Evolutionary conservation across 2,329 filamentous ascomycete species (phyloP), one percentile per base, ranked within the genome.

Genomic region (Ophiostoma sp.): DNA sequence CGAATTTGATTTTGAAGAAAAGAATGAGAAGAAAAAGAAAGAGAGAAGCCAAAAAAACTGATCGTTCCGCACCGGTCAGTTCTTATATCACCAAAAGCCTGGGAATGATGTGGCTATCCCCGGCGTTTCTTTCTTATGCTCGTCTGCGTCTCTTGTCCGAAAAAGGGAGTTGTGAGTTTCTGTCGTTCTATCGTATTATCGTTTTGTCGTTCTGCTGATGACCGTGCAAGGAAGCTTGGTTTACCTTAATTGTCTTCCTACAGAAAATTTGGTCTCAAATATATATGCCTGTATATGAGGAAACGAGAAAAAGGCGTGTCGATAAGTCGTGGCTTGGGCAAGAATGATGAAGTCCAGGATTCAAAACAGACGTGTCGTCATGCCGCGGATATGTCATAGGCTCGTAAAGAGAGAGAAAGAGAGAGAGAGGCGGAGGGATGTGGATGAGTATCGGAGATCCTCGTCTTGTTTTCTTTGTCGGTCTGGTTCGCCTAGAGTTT

Each of bases 331-430:
- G 28, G 66, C 45, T 52, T 31, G 31, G 22, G 42, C 39, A 69
- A 52, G 11, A 57, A 52, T 11, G 12, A 4, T 12, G 25, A 59
- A 17, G 39, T 19, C n/a, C 15, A 17, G n/a, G 50, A 12, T 25
- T 68, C 48, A 68, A 48, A 31, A 36, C 69, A 55, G 55, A 42
- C 31, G 64, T 45, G 63, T 50, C 31, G 52, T 48, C 48, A 73
- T 59, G 74, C 71, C 72, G 33, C 45, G 22, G 71, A 75, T 69
- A 55, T 52, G 69, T 74, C 73, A 74, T 73, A 72, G 55, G 71
- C 57, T 70, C 70, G 70, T 66, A 52, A 39, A 22, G 36, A 25
- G 59, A 52, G 36, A n/a, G 28, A 52, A 39, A 22, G 36, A 25
- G 59, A 52, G 36, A n/a, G 28, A 57, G 15, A 57, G 42, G 28